Base-by-base conservation (phyloP, 306 rosid genomes). In the Citrullus colocynthis region DNA sequence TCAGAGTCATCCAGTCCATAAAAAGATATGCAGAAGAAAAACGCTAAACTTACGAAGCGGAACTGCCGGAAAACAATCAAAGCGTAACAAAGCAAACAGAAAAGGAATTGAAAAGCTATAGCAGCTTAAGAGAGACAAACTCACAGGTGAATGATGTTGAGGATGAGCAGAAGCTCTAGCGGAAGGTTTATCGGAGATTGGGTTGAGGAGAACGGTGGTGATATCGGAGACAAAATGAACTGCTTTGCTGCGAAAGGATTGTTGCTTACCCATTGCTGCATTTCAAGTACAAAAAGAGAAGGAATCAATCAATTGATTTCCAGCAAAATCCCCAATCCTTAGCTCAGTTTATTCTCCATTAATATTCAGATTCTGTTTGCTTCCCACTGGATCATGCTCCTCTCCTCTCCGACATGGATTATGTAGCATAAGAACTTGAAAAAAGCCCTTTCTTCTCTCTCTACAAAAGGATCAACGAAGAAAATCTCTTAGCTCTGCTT, bases 191-290 rank as follows among this genome's bases (percentile, higher is more conserved):
- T 94, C 95, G 54, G 98, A 92, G 76, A 92, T 92, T 54, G 97
- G 96, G 73, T 94, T 94, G 77, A 94, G 96, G 45, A 94, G 80
- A 56, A 87, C 88, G 30, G 97, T 94, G 81, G 97, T 89, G 84
- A 94, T 82, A 84, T 94, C 98, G 71, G 96, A 89, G 2, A 94
- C 95, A 44, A 94, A 65, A 75, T 88, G 87, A 42, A 82, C 90
- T 61, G 97, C 97, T 87, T 88, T 94, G 88, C 85, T 86, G 70
- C 95, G 89, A 66, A 94, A 61, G 11, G 95, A 92, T 78, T 83
- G 95, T 64, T 85, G 89, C 84, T 87, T 90, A 79, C 91, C 93
- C 98, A 94, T 93, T 37, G 72, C 78, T 36, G 44, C 17, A 37
- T 37, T 74, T 37, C 24, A 72, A 49, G 21, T 21, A 48, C 12